Percentiles rank a stretch among this genome's conserved stretches.
phyloP scores from a whole-genome alignment of 768 basidiomycete genomes.

The Boletellus sp. region DNA sequence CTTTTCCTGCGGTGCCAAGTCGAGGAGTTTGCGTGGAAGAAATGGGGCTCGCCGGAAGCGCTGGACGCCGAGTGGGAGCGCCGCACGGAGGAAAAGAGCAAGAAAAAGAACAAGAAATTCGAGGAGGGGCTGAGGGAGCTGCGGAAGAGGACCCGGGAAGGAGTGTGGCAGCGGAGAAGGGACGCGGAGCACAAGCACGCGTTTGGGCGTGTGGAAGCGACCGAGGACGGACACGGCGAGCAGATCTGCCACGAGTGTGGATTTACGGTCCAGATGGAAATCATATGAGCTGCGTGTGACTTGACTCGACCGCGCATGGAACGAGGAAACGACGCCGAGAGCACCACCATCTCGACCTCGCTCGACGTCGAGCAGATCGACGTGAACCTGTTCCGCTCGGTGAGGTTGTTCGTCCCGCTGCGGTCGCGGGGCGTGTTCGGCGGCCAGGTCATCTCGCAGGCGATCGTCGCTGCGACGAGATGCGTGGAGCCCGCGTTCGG shows the following conservation, averaged over 20 bases:
- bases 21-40: conserved; percentile 95
- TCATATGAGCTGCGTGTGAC: conserved; percentile 44
- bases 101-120: conserved; percentile 92
- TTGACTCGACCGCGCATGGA: conserved; percentile 26
- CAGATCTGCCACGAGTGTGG: conserved; percentile 89
- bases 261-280: conserved; percentile 87
- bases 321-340: conserved; percentile 50
- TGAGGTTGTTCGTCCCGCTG: conserved; percentile 60
- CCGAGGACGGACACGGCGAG: conserved; percentile 50
- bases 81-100: conserved; percentile 76
- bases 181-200: conserved; percentile 87
- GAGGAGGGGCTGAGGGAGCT: conserved; percentile 85
- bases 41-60: conserved; percentile 94
- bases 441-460: conserved; percentile 88
- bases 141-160: conserved; percentile 80
- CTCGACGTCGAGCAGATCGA: conserved; percentile 80
- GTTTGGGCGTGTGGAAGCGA: conserved; percentile 60
- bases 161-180: conserved; percentile 82
- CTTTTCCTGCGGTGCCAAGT: conserved; percentile 90
- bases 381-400: conserved; percentile 73
- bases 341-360: conserved; percentile 65
- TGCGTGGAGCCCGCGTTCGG: conserved; percentile 62
- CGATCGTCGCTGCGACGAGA: conserved; percentile 75
- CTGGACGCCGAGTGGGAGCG: conserved; percentile 85
- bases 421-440: conserved; percentile 76